Evolutionary conservation across 352 stramenopile species (phyloP).

Genomic region (Globisporangium alternatum): DNA sequence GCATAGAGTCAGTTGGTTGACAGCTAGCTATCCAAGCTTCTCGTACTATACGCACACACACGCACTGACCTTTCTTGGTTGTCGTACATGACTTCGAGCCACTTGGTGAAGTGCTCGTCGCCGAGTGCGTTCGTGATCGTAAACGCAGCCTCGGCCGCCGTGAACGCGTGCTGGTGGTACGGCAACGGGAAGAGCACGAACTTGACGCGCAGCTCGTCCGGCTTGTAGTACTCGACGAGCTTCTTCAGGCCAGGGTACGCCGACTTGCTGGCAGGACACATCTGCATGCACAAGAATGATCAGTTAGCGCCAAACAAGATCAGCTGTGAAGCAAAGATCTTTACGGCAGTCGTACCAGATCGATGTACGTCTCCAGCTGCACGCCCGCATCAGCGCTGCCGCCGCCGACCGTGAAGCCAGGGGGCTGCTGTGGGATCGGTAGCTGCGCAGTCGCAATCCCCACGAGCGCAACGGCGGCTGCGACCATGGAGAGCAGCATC

Average conservation of each 20-base stretch:
- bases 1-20: neutral
- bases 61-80: slow-evolving; percentile 68
- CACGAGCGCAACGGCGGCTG: slow-evolving; percentile 8
- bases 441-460: slow-evolving; percentile 33
- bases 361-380: slow-evolving; percentile 81
- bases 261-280: slow-evolving; percentile 72
- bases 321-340: neutral
- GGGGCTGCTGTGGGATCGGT: slow-evolving; percentile 51
- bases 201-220: slow-evolving; percentile 54
- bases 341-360: slow-evolving; percentile 35
- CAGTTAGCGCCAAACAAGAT: neutral
- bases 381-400: slow-evolving; percentile 54
- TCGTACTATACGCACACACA: neutral
- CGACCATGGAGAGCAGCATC: slow-evolving; percentile 18
- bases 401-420: slow-evolving; percentile 58
- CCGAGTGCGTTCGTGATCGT: slow-evolving; percentile 61
- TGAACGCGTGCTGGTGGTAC: slow-evolving; percentile 78
- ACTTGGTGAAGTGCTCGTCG: slow-evolving; percentile 49
- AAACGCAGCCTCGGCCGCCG: slow-evolving; percentile 54
- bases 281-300: slow-evolving; percentile 20
- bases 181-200: slow-evolving; percentile 79
- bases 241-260: slow-evolving; percentile 66
- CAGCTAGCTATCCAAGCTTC: neutral
- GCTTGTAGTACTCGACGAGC: slow-evolving; percentile 48
- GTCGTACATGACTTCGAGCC: slow-evolving; percentile 76